These are phyloP conservation scores for Dothidotthia symphoricarpi DNA, from an alignment of 2,329 filamentous ascomycete genomes.

Conservation along the genomic window DNA sequence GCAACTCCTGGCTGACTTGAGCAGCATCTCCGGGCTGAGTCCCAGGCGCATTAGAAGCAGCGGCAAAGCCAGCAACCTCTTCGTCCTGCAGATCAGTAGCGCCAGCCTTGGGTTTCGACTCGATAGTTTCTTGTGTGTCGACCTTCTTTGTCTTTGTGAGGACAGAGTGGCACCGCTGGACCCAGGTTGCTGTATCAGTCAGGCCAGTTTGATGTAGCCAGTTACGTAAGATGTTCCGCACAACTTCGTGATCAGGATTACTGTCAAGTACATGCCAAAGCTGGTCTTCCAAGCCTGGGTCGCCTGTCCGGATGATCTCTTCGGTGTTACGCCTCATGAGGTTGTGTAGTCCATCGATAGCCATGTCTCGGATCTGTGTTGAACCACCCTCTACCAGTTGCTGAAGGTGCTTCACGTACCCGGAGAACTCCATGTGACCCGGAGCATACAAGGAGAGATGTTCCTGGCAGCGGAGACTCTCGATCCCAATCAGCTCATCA, in stretches of 20 bases:
- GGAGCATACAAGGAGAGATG: conserved; percentile 91
- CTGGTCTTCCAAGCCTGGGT: conserved; percentile 80
- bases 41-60: conserved; percentile 60
- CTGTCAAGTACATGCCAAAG: conserved; percentile 87
- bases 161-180: conserved; percentile 82
- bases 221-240: conserved; percentile 84
- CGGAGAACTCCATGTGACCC: conserved; percentile 76
- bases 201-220: conserved; percentile 92
- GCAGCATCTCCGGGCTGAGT: conserved; percentile 43
- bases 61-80: conserved; percentile 92
- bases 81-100: conserved; percentile 88
- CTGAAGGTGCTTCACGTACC: conserved; percentile 82
- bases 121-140: conserved; percentile 53
- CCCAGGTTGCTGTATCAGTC: conserved; percentile 76
- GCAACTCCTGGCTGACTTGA: conserved; percentile 69
- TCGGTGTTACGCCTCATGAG: conserved; percentile 90
- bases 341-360: conserved; percentile 85
- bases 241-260: conserved; percentile 70
- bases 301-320: conserved; percentile 74
- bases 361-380: conserved; percentile 70
- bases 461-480: conserved; percentile 79
- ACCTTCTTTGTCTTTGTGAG: conserved; percentile 82
- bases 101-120: conserved; percentile 50
- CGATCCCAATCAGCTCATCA: conserved; percentile 67
- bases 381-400: conserved; percentile 70